These are phyloP conservation scores for Lasiodiplodia gonubiensis DNA, from an alignment of 2,329 filamentous ascomycete species.

Conservation along the genomic window DNA sequence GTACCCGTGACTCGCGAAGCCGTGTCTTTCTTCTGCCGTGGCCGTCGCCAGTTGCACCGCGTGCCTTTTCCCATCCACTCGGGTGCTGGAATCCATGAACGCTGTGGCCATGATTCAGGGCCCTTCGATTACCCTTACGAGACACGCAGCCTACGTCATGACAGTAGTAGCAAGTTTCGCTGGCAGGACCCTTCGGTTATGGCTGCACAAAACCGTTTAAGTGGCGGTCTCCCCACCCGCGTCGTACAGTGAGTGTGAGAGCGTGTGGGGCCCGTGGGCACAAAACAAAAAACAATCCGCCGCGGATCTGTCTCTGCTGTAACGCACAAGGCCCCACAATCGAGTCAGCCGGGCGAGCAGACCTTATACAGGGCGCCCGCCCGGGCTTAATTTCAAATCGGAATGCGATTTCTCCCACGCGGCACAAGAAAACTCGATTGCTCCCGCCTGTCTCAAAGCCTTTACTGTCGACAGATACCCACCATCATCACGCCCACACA, in stretches of 20 bases:
- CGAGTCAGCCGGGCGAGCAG: slow-evolving; percentile 1
- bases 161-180: slow-evolving; percentile 3
- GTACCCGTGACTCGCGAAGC: slow-evolving; percentile 8
- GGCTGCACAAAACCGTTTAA: slow-evolving; percentile 20
- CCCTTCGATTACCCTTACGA: slow-evolving; percentile 11
- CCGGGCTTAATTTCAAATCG: slow-evolving; percentile 6
- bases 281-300: neutral
- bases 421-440: neutral
- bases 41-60: neutral
- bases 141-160: slow-evolving; percentile 18
- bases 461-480: slow-evolving; percentile 2
- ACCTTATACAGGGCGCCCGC: slow-evolving; percentile 4
- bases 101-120: neutral
- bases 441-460: slow-evolving; percentile 16
- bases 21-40: neutral
- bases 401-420: slow-evolving; percentile 3
- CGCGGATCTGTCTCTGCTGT: neutral
- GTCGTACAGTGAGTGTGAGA: neutral
- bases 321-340: neutral
- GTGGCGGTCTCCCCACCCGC: slow-evolving; percentile 11
- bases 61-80: neutral
- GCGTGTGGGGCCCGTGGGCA: neutral
- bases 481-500: neutral
- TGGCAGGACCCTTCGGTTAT: slow-evolving; percentile 6
- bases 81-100: neutral